Base-by-base conservation (phyloP, 768 basidiomycete species). In the Hypholoma fasciculare region DNA sequence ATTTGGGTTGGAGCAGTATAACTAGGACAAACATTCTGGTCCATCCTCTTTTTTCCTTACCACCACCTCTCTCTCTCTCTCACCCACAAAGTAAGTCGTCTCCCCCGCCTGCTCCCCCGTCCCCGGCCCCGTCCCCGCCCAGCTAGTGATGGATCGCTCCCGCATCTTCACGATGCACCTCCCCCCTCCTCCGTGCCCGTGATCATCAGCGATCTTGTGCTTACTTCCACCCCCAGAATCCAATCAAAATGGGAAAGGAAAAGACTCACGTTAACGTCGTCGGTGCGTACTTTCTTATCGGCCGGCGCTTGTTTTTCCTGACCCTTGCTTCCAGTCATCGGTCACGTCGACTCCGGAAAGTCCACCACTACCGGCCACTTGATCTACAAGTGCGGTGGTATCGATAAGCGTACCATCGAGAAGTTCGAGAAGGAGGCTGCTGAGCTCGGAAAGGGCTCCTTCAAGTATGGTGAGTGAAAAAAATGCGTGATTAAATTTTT, bases 311-410 rank as follows among this genome's bases (percentile, higher is more conserved):
- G 14, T 50, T 59, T 56, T 65, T 62, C 56, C 63, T 74, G 59
- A 71, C 71, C 62, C 70, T 55, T 72, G 67, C 16, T 27, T 36
- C 54, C 72, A 92, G 94, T 96, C 79, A 96, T 96, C 82, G 95
- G 96, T 66, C 95, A 96, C 84, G 94, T 96, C 92, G 95, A 98
- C 84, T 98, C 96, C 76, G 96, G 96, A 68, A 99, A 98, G 83
- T 98, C 96, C 59, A 99, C 97, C 81, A 99, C 97, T 72, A 99
- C 97, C 68, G 97, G 97, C 67, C 97, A 99, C 84, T 86, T 99
- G 84, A 98, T 98, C 89, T 98, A 98, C 93, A 97, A 99, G 89
- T 99, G 97, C 78, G 97, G 97, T 89, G 97, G 97, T 92, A 99
- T 99, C 84, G 97, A 99, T 78, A 99, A 98, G 87, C 94, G 94